Base-by-base conservation (phyloP, 164 flowering plant genomes). In the grape (Vitis vinifera) region DNA sequence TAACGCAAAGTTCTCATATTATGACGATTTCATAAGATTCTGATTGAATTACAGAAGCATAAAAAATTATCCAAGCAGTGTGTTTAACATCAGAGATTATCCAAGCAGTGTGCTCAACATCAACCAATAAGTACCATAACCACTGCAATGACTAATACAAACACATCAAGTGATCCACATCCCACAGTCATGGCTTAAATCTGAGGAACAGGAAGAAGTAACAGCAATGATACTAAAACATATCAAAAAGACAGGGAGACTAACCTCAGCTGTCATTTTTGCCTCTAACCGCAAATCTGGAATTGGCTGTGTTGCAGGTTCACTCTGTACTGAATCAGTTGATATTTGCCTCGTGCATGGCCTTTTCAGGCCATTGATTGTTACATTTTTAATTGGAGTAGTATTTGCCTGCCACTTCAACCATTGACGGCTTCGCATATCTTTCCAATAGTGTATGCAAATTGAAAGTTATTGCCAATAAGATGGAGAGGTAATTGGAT, bases 251-350 rank as follows among this genome's bases (percentile, higher is more conserved):
- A 10, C 51, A 67, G 12, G 17, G 10, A 59, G 19, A 79, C 85
- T 66, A 68, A 91, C 98, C 97, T 92, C 93, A 63, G 93, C 92
- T 51, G 76, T 83, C 73, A 80, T 37, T 77, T 89, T 94, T 55
- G 96, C 94, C 82, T 94, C 97, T 73, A 86, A 72, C 59, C 89
- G 79, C 73, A 94, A 77, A 81, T 92, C 82, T 70, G 93, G 86
- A 31, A 86, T 77, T 23, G 80, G 55, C 57, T 75, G 83, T 29
- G 75, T 27, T 14, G 63, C 67, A 52, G 71, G 73, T 58, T 74
- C 83, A 71, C 17, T 65, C 67, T 60, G 62, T 9, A 59, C 23
- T 59, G 60, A 68, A 66, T 71, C 63, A 59, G 68, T 68, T 56
- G 68, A 56, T 61, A 50, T 48, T 17, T 73, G 65, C 55, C 67